Base-by-base conservation (phyloP, 164 flowering plant genomes). In the Chimonanthus praecox region DNA sequence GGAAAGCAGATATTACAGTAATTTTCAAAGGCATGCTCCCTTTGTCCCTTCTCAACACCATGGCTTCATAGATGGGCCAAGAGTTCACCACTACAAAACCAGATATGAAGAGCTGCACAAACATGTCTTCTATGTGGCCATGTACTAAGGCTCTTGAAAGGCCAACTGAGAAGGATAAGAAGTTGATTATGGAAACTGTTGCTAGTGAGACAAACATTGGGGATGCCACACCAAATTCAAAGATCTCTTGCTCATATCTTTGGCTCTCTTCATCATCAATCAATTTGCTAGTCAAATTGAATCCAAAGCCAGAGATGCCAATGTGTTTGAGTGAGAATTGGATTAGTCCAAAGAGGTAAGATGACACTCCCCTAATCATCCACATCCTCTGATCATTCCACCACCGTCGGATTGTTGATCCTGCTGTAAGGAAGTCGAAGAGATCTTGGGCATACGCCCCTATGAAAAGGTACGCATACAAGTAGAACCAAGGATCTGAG, bases 301-400 rank as follows among this genome's bases (percentile, higher is more conserved):
- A 93, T 6, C 88, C 90, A 5, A 66, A 71, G 5, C 79, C 51
- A 2, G 87, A 71, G 9, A 88, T 74, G 51, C 89, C 89, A 0
- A 88, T 47, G 51, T 43, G 51, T 43, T 81, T 76, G 69, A 82
- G 80, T 0, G 73, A 3, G 81, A 51, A 89, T 64, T 94, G 89
- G 0, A 82, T 9, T 2, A 67, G 20, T 13, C 83, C 91, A 68
- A 87, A 89, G 4, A 78, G 47, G 74, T 64, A 82, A 64, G 82
- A 82, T 16, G 98, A 72, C 3, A 83, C 76, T n/a, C 97, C 92
- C 33, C 83, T 81, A 16, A 88, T 81, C 79, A 89, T 50, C 95
- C 94, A 94, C 83, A 88, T 84, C 70, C 97, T 83, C 64, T 91
- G 95, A 49, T 85, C 88, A 51, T 73, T 93, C 92, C 92, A 89